Evolutionary conservation across 2,329 filamentous ascomycete species (phyloP), one percentile per base, ranked within the genome.

Genomic region (Colletotrichum costaricense): DNA sequence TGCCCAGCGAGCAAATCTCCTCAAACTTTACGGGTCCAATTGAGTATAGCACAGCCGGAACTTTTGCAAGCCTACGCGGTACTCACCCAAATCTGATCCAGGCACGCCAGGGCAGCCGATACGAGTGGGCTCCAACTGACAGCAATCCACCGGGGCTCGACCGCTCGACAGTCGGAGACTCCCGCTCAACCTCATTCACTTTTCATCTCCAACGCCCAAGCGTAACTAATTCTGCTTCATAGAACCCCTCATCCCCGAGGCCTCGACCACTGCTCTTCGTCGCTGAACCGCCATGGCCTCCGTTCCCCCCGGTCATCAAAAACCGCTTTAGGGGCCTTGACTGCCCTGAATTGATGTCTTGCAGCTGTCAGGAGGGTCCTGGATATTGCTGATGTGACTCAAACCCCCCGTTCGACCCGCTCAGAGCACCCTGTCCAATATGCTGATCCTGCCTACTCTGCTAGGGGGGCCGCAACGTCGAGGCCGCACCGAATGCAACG

Each of bases 341-440:
- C 49, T 49, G 35, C 54, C 60, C 62, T 59, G 12, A 65, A 64
- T 35, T n/a, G 56, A 70, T 73, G 71, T 70, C 71, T 73, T 66
- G 71, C 71, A 70, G 56, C 71, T 66, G 56, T 62, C 67, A 73
- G 71, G 67, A 73, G 60, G 67, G 60, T 66, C 60, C 33, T 22
- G 56, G 70, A 60, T 11, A 28, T 38, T n/a, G 42, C 46, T 66
- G 60, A 65, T 66, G 49, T 33, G 60, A 73, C 60, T 70, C 62
- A 57, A 65, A 28, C 30, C 12, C 67, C 67, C 67, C 60, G 54
- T 65, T 22, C 19, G 67, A 52, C 67, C 67, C 67, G 67, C 71
- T 28, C 19, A 49, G n/a, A 66, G 14, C 62, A 66, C 60, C 67
- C 49, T 49, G 60, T 46, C 19, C 67, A 70, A 38, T 62, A 56